phyloP scores from a whole-genome alignment of 2,329 filamentous ascomycete genomes.

The Arachnopeziza araneosa region DNA sequence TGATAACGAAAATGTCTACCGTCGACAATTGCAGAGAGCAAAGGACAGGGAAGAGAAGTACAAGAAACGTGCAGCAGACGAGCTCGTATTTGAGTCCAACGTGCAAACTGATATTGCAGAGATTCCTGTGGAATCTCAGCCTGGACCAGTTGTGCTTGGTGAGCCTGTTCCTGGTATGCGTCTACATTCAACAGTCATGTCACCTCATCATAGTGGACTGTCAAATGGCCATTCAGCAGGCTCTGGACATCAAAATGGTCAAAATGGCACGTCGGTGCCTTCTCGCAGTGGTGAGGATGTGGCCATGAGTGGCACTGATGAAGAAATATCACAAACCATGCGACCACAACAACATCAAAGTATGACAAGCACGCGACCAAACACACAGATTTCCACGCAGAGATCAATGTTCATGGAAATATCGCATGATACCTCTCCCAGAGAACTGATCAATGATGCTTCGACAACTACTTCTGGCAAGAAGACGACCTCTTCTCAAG shows the following conservation, averaged over 20 bases:
- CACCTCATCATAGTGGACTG: constrained; percentile 41
- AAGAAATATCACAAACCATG: constrained; percentile 39
- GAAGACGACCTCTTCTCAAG: constrained; percentile 63
- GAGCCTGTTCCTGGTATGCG: constrained; percentile 45
- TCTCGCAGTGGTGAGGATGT: constrained; percentile 46
- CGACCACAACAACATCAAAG: constrained; percentile 40
- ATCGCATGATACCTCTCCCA: constrained; percentile 52
- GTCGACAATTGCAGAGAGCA: constrained; percentile 62
- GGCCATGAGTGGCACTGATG: constrained; percentile 54
- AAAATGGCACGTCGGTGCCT: constrained; percentile 52
- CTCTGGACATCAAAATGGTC: constrained; percentile 37
- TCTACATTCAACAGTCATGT: constrained; percentile 29
- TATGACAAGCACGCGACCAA: constrained; percentile 40
- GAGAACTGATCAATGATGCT: constrained; percentile 69
- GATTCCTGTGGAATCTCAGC: constrained; percentile 31
- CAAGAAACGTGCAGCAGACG: constrained; percentile 39
- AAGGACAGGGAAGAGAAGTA: constrained; percentile 54
- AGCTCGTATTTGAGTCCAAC: constrained; percentile 16
- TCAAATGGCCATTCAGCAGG: constrained; percentile 51
- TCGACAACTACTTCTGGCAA: constrained; percentile 83
- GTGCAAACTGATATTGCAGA: constrained; percentile 45
- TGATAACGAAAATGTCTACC: constrained; percentile 79
- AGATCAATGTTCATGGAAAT: constrained; percentile 52
- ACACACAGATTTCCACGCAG: constrained; percentile 52
- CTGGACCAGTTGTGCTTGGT: constrained; percentile 54